Percentiles rank a stretch among this genome's conserved stretches.
These are phyloP conservation scores for Chaetomium tenue DNA, from an alignment of 495 filamentous ascomycete species.

Conservation along the genomic window DNA sequence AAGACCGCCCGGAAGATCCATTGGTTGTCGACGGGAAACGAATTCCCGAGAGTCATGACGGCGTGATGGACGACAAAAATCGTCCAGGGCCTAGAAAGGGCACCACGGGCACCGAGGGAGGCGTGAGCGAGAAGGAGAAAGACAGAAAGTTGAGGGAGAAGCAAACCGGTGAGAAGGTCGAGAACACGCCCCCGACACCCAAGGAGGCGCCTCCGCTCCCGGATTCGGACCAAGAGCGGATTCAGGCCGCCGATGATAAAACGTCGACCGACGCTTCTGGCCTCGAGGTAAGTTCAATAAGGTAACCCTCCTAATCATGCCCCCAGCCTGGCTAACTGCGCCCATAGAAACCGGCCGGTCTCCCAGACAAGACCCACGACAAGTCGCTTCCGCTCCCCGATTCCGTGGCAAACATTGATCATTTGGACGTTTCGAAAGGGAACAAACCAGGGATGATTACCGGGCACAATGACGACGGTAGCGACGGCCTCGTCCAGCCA, in stretches of 20 bases:
- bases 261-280: conserved; percentile 52
- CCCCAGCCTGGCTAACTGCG: conserved; percentile 13
- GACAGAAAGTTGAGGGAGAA: conserved; percentile 60
- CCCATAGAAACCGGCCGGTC: conserved; percentile 72
- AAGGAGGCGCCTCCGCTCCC: conserved; percentile 83
- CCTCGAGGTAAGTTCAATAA: conserved; percentile 58
- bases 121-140: conserved; percentile 80
- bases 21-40: conserved; percentile 59
- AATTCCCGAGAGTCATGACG: conserved; percentile 76
- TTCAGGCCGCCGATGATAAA: conserved; percentile 42
- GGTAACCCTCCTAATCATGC: too few relatives aligned
- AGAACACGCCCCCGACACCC: conserved; percentile 75
- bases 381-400: conserved; percentile 71
- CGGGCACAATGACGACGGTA: conserved; percentile 42
- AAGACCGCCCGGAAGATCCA: conserved; percentile 48
- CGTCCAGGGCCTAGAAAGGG: conserved; percentile 72
- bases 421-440: conserved; percentile 63
- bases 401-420: conserved; percentile 58
- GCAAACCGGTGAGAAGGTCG: conserved; percentile 57
- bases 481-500: conserved; percentile 70
- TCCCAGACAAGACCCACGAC: conserved; percentile 78
- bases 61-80: conserved; percentile 86
- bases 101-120: conserved; percentile 82
- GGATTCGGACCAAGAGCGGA: conserved; percentile 68
- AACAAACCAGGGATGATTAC: conserved; percentile 31